Base-by-base conservation (phyloP, 176 grass and related monocot genomes). In the Areca catechu region DNA sequence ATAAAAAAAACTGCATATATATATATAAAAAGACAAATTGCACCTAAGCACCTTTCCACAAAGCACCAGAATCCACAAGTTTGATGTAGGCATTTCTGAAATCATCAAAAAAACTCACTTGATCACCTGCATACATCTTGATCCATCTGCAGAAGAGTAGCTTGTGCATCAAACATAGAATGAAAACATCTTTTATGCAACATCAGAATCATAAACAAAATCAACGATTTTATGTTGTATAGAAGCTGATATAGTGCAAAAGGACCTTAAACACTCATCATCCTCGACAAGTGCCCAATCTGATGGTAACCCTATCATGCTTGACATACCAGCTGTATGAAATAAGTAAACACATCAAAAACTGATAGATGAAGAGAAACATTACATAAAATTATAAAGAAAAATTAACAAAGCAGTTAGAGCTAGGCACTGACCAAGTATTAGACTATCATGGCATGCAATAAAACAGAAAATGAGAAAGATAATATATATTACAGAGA, bases 191-290 rank as follows among this genome's bases (percentile, higher is more conserved):
- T 12, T 43, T 10, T 12, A 14, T 12, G 10, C 34, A 43, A 43
- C 34, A 14, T 43, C 34, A 43, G 1, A 43, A 43, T 12, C 34
- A 43, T 14, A 18, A 5, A 74, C 17, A 12, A 62, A 51, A 20
- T 0, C 1, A 24, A 62, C 54, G 6, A 53, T 30, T 30, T 30
- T 12, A 12, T 43, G 34, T 3, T 43, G 34, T 43, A 43, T 12
- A 12, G 34, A 80, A 68, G 16, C 3, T 1, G 4, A 1, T 66
- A 1, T 15, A 51, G 18, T 72, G 48, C 20, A 70, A 37, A 57
- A 63, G 54, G 71, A 90, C 83, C 92, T 85, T 65, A 91, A 88
- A 63, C 86, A 91, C 69, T 91, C 86, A 19, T 91, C 83, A 70
- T 97, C 86, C 76, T 97, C 81, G 1, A 76, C 65, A 24, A 97